These are phyloP conservation scores for Debaryomyces nepalensis DNA, from an alignment of 1,139 yeast genomes.

Conservation along the genomic window DNA sequence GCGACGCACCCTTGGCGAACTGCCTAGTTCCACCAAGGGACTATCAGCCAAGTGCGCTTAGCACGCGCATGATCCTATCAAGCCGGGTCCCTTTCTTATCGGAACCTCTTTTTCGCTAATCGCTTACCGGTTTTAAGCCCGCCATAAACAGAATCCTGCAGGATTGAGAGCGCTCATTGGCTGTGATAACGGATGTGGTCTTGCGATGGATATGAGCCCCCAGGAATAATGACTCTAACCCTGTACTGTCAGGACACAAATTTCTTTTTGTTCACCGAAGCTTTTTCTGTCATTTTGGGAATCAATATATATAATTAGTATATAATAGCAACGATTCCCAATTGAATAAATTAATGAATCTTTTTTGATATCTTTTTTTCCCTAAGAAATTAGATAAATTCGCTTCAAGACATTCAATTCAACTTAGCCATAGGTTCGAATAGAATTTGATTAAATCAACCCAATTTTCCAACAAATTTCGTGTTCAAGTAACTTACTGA, in stretches of 20 bases:
- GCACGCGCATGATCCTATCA: constrained; percentile 5
- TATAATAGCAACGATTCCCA: constrained; percentile 6
- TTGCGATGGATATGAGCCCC: constrained; percentile 7
- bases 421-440: not conserved
- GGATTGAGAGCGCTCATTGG: not conserved
- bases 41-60: not conserved
- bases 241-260: constrained; percentile 2
- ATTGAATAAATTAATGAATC: constrained; percentile 6
- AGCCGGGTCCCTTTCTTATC: not conserved
- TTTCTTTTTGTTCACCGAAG: constrained; percentile 7
- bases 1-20: constrained; percentile 1
- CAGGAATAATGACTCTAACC: not conserved
- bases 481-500: constrained; percentile 3
- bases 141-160: not conserved
- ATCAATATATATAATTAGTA: constrained; percentile 1
- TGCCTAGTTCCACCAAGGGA: not conserved
- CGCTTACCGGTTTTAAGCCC: constrained; percentile 8
- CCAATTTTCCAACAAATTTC: not conserved
- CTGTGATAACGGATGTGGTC: constrained; percentile 4
- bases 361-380: not conserved
- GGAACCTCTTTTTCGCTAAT: constrained; percentile 10
- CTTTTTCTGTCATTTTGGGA: constrained; percentile 8
- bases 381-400: constrained; percentile 3
- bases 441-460: constrained; percentile 2
- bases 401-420: constrained; percentile 5